Base-by-base conservation (phyloP, 2,329 filamentous ascomycete genomes). In the Graphiopsis chlorocephala region DNA sequence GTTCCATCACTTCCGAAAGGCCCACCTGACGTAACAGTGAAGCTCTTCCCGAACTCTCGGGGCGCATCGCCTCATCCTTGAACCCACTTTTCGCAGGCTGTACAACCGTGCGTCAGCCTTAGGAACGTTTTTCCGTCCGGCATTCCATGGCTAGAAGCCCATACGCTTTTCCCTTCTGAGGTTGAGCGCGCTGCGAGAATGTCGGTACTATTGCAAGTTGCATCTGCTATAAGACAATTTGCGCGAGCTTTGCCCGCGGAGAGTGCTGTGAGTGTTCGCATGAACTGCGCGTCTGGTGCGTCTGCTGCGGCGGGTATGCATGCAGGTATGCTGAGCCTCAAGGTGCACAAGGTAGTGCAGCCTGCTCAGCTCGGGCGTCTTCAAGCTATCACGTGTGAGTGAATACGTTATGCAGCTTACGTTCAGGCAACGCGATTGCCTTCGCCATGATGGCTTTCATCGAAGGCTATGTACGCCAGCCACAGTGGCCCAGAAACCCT, bases 101-200 rank as follows among this genome's bases (percentile, higher is more conserved):
- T 20, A 29, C 50, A 45, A 53, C 50, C 50, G 50, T 53, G 50
- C 50, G 50, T 53, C 50, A 53, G 50, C 50, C 50, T 53, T 53
- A 53, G 12, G 50, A 53, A 31, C 50, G 26, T 53, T 53, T 53
- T 17, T 7, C 17, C 50, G 26, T 7, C 26, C 50, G 50, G 50
- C 29, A 10, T 20, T 53, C 50, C 50, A 53, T 53, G 50, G 50
- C 50, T 53, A 29, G 28, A 31, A 7, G 28, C 12, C 12, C 25
- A 17, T 15, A 8, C 47, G 47, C 47, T 28, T 50, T 50, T 25
- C 47, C 47, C 11, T 28, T 53, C 26, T 28, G 25, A 31, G 50
- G 15, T 20, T 12, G 38, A 53, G 2, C n/a, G 26, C 26, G 17
- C 50, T 53, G 28, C 15, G 50, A 20, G 4, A 31, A 53, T 31